These are phyloP conservation scores for Elsinoe arachidis DNA, from an alignment of 2,329 filamentous ascomycete genomes.

Conservation along the genomic window DNA sequence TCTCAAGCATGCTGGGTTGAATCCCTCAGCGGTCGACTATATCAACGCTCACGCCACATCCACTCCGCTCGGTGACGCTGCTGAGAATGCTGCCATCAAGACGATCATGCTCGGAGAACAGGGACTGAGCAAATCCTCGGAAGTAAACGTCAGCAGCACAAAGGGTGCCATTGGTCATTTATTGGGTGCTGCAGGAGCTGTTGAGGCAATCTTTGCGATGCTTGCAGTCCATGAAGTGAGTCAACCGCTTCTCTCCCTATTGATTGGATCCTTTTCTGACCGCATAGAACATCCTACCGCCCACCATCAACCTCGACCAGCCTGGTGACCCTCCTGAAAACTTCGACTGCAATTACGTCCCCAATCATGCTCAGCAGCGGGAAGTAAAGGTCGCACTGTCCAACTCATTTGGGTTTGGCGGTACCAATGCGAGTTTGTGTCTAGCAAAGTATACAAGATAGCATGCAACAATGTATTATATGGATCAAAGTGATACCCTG, in stretches of 20 bases:
- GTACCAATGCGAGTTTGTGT: conserved; percentile 85
- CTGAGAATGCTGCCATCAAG: conserved; percentile 78
- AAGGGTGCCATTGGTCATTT: conserved; percentile 91
- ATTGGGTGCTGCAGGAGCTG: conserved; percentile 79
- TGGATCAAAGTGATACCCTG: not conserved
- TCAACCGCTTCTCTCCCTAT: conserved; percentile 14
- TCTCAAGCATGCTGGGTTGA: conserved; percentile 60
- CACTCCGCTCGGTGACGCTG: conserved; percentile 74
- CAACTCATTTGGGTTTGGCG: conserved; percentile 97
- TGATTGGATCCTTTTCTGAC: not conserved
- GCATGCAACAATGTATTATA: not conserved
- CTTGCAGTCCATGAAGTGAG: conserved; percentile 69
- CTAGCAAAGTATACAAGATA: conserved; percentile 47
- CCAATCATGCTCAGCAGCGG: conserved; percentile 60
- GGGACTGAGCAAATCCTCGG: conserved; percentile 50
- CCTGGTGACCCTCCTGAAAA: conserved; percentile 50
- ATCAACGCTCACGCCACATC: conserved; percentile 94
- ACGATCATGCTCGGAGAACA: conserved; percentile 65
- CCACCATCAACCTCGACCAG: conserved; percentile 72
- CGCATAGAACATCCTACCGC: conserved; percentile 64
- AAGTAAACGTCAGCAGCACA: conserved; percentile 82
- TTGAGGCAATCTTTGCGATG: conserved; percentile 80
- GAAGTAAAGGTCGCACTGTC: conserved; percentile 67
- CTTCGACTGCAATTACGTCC: conserved; percentile 79
- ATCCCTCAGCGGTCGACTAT: conserved; percentile 69